Percentiles rank a stretch among this genome's conserved stretches.
phyloP scores from a whole-genome alignment of 352 stramenopile species.

The Aphanomyces euteiches region DNA sequence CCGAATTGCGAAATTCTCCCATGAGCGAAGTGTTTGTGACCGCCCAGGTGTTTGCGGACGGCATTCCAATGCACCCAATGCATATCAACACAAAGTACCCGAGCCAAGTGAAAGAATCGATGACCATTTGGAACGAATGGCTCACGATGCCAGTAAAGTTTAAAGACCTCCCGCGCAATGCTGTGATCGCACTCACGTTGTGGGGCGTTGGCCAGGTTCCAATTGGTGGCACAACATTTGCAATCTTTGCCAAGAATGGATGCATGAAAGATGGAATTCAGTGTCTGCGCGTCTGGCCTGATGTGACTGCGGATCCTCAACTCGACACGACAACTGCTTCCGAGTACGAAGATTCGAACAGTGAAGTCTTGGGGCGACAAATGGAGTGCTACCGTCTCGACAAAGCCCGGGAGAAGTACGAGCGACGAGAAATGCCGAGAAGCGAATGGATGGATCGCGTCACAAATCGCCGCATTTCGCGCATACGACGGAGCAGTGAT shows the following conservation, averaged over 20 bases:
- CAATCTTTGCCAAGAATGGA: slow-evolving; percentile 85
- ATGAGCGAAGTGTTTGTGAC: slow-evolving; percentile 86
- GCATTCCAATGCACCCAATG: slow-evolving; percentile 76
- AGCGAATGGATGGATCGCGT: slow-evolving; percentile 92
- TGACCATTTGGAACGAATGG: slow-evolving; percentile 87
- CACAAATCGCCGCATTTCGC: slow-evolving; percentile 77
- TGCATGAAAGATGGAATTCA: slow-evolving; percentile 80
- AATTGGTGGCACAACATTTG: slow-evolving; percentile 79
- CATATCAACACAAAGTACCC: slow-evolving; percentile 78
- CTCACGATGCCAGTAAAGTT: slow-evolving; percentile 82
- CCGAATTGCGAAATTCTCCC: slow-evolving; percentile 72
- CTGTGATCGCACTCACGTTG: slow-evolving; percentile 76
- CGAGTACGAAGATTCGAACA: slow-evolving; percentile 72
- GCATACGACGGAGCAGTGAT: slow-evolving; percentile 75
- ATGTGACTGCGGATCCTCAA: slow-evolving; percentile 63
- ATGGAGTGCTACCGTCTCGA: slow-evolving; percentile 74
- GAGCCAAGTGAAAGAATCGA: slow-evolving; percentile 83
- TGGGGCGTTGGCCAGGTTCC: slow-evolving; percentile 79
- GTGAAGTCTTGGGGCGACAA: slow-evolving; percentile 34
- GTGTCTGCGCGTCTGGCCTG: slow-evolving; percentile 81
- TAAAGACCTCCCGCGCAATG: slow-evolving; percentile 81
- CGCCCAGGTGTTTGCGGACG: slow-evolving; percentile 84
- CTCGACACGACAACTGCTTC: slow-evolving; percentile 58
- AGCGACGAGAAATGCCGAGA: slow-evolving; percentile 76
- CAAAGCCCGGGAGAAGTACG: slow-evolving; percentile 86